Conservation (phyloP, 768 basidiomycete genomes). For the Lepiota venenata region DNA sequence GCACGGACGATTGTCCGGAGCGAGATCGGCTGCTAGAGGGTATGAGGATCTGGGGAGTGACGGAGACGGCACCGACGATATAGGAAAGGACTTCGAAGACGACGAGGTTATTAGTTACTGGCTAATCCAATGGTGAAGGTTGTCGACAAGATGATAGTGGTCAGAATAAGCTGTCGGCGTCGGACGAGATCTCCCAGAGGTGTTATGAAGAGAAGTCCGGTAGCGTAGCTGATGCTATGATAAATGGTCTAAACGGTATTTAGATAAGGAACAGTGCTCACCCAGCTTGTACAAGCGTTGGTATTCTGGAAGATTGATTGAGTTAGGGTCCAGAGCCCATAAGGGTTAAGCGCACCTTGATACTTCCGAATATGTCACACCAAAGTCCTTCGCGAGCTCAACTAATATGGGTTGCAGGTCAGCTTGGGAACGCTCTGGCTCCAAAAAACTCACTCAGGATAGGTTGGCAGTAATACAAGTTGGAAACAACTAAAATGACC, state of each 20-base stretch:
- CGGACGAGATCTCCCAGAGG: conserved; percentile 84
- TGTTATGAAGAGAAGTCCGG: conserved; percentile 69
- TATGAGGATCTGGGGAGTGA: conserved; percentile 77
- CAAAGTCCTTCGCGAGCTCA: conserved; percentile 32
- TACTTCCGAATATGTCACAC: conserved; percentile 30
- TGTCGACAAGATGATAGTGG: conserved; percentile 49
- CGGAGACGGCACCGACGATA: conserved; percentile 67
- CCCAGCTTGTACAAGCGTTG: conserved; percentile 69
- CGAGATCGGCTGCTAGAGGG: conserved; percentile 79
- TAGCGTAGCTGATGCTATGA: conserved; percentile 51
- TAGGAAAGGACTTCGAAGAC: conserved; percentile 69
- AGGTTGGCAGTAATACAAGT: conserved; percentile 83
- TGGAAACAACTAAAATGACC: conserved; percentile 49
- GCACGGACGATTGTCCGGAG: conserved; percentile 70
- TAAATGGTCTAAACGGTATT: background rate
- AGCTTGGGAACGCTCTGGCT: background rate
- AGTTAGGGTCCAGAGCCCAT: background rate
- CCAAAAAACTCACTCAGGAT: conserved; percentile 52
- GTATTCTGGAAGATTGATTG: conserved; percentile 38
- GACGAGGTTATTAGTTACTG: conserved; percentile 50
- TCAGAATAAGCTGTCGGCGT: conserved; percentile 65
- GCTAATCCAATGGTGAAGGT: conserved; percentile 70
- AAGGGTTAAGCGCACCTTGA: conserved; percentile 19
- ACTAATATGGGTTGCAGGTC: conserved; percentile 24
- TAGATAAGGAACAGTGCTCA: conserved; percentile 21